Percentiles rank a stretch among this genome's conserved stretches.
These are phyloP conservation scores for Gossypium mustelinum DNA, from an alignment of 345 rosid species.

Conservation along the genomic window DNA sequence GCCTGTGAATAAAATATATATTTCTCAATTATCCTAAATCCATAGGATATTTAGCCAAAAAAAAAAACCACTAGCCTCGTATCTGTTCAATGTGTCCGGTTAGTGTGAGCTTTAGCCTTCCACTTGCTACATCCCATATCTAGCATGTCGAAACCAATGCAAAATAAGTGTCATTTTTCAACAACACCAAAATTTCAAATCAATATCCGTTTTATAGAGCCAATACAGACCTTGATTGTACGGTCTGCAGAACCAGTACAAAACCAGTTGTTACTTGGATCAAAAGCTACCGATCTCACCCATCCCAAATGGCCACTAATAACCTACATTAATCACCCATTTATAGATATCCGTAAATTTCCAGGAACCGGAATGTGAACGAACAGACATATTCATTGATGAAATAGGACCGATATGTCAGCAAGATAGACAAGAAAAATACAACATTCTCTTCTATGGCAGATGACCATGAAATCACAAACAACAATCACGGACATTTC, in stretches of 20 bases:
- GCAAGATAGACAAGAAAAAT: background rate
- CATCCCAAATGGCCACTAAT: constrained; percentile 98
- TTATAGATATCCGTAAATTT: constrained; percentile 14
- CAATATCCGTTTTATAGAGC: background rate
- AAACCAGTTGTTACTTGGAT: constrained; percentile 96
- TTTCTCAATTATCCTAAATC: constrained; percentile 1
- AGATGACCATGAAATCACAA: background rate
- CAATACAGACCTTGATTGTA: constrained; percentile 39
- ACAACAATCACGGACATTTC: background rate
- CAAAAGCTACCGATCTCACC: constrained; percentile 96
- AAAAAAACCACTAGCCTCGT: constrained; percentile 57
- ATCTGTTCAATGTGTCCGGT: constrained; percentile 97
- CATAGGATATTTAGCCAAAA: constrained; percentile 6
- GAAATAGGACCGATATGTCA: background rate
- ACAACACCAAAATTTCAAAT: background rate
- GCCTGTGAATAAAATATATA: constrained; percentile 40
- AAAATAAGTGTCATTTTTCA: constrained; percentile 5
- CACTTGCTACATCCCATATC: constrained; percentile 98
- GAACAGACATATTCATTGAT: background rate
- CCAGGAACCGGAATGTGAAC: background rate
- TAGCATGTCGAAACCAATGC: constrained; percentile 25
- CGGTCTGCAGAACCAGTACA: constrained; percentile 99
- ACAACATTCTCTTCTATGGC: background rate
- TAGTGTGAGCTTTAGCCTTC: constrained; percentile 83
- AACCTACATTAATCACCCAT: constrained; percentile 45